These are phyloP conservation scores for Russula earlei DNA, from an alignment of 768 basidiomycete species.

Conservation along the genomic window DNA sequence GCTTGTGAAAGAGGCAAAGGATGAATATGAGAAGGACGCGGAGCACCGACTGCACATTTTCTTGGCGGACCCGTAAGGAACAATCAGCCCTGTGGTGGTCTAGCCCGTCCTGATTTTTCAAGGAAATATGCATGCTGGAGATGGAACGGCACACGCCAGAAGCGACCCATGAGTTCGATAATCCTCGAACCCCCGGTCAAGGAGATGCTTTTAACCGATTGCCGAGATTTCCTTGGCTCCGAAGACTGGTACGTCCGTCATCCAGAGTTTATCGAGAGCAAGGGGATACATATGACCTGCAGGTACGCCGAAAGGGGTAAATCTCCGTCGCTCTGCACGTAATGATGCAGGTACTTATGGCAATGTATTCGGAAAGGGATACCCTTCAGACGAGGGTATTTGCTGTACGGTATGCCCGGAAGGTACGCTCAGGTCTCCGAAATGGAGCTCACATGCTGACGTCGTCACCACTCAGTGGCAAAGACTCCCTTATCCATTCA, in stretches of 20 bases:
- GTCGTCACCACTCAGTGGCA: constrained; percentile 48
- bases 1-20: constrained; percentile 81
- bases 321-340: constrained; percentile 20
- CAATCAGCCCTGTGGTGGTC: constrained; percentile 15
- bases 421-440: constrained; percentile 38
- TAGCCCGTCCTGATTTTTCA: constrained; percentile 13
- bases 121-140: constrained; percentile 73
- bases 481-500: constrained; percentile 79
- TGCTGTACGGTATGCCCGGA: constrained; percentile 77
- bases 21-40: constrained; percentile 84
- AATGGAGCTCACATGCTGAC: constrained; percentile 7
- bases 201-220: constrained; percentile 82
- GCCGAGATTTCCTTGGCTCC: constrained; percentile 73
- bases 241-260: constrained; percentile 63
- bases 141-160: constrained; percentile 82
- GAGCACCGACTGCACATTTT: constrained; percentile 86
- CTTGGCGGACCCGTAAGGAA: constrained; percentile 74
- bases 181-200: constrained; percentile 83
- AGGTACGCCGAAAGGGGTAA: constrained; percentile 88
- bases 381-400: constrained; percentile 82
- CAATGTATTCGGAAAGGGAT: constrained; percentile 44
- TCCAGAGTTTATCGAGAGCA: constrained; percentile 1
- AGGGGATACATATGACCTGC: constrained; percentile 6
- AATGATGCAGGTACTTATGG: neutral
- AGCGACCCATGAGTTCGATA: constrained; percentile 87